Conservation (phyloP, 768 basidiomycete genomes). For the Lentinula detonsa region DNA sequence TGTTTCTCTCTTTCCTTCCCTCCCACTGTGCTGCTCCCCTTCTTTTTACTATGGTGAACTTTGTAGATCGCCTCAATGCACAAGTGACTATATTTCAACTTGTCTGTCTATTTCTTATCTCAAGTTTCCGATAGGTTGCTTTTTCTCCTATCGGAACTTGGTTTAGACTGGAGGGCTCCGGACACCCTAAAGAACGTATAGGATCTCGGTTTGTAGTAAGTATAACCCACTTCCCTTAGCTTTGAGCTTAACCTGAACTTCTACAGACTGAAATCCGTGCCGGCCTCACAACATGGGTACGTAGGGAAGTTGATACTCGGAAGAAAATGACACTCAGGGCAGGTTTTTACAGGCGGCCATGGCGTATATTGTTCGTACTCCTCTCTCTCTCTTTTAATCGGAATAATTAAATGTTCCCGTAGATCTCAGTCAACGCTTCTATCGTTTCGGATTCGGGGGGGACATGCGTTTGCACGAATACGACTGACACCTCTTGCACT, state of each 20-base stretch:
- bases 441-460: slow-evolving; percentile 76
- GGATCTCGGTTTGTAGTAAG: slow-evolving; percentile 58
- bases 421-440: slow-evolving; percentile 84
- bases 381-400: not conserved
- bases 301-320: slow-evolving; percentile 13
- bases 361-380: slow-evolving; percentile 68
- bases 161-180: slow-evolving; percentile 72
- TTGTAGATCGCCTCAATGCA: slow-evolving; percentile 35
- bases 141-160: slow-evolving; percentile 49
- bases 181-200: slow-evolving; percentile 52
- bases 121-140: slow-evolving; percentile 31
- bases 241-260: not conserved
- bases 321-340: not conserved
- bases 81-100: slow-evolving; percentile 18
- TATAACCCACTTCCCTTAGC: not conserved
- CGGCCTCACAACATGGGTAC: slow-evolving; percentile 76
- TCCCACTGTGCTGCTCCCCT: not conserved
- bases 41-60: slow-evolving; percentile 25
- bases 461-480: slow-evolving; percentile 61
- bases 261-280: slow-evolving; percentile 71
- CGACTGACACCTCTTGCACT: slow-evolving; percentile 47
- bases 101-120: not conserved
- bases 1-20: not conserved
- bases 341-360: slow-evolving; percentile 52
- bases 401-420: not conserved